Evolutionary conservation across 257 asterid genomes (phyloP).

Genomic region (Jacaranda mimosifolia): DNA sequence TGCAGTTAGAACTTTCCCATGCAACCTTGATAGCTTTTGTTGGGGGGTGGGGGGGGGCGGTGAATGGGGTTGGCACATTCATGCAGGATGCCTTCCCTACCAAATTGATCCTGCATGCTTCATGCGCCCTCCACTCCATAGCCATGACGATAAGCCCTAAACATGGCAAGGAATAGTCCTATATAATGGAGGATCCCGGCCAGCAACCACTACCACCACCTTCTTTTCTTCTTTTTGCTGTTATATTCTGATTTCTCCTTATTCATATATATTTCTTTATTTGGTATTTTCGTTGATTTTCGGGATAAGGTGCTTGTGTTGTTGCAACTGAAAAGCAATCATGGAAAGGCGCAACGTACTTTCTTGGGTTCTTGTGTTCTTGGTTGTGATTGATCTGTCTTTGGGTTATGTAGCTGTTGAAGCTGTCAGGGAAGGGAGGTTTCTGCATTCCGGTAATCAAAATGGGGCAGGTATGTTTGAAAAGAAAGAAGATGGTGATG

Average conservation of each 20-base stretch:
- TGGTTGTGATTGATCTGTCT: slow-evolving; percentile 41
- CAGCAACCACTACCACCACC: slow-evolving; percentile 23
- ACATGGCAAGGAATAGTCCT: slow-evolving; percentile 21
- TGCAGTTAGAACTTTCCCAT: neutral
- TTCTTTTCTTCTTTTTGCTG: neutral
- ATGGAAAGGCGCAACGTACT: slow-evolving; percentile 38
- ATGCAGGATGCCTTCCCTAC: slow-evolving; percentile 52
- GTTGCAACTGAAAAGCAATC: neutral
- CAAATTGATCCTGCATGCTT: slow-evolving; percentile 40
- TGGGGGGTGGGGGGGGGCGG: neutral
- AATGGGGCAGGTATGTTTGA: neutral
- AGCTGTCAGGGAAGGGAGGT: slow-evolving; percentile 38
- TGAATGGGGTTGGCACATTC: neutral
- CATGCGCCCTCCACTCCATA: slow-evolving; percentile 31
- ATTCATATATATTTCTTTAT: slow-evolving; percentile 11
- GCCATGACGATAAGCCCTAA: slow-evolving; percentile 17
- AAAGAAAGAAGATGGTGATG: slow-evolving; percentile 20
- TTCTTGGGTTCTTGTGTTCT: slow-evolving; percentile 44
- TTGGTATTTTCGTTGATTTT: slow-evolving; percentile 6
- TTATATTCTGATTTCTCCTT: neutral
- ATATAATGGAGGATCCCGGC: slow-evolving; percentile 32
- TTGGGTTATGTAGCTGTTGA: slow-evolving; percentile 34
- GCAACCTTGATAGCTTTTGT: neutral
- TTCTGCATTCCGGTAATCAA: slow-evolving; percentile 1
- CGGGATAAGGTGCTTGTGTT: neutral